Evolutionary conservation across 1,284 basidiomycete species (phyloP).

Genomic region (Tilletiopsis washingtonensis): DNA sequence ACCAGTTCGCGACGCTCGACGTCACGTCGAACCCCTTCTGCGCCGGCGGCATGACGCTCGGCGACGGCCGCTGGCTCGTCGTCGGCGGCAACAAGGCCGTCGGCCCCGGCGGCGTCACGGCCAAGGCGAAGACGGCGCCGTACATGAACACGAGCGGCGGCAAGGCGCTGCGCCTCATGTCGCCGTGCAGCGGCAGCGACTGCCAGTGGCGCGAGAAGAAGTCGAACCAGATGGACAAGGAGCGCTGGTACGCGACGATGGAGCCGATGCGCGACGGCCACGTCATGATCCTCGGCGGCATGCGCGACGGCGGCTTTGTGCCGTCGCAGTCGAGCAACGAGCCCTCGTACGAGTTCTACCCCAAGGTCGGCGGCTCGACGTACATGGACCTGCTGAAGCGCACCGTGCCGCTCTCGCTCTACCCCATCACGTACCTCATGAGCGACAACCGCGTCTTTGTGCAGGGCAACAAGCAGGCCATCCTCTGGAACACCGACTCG

Average conservation of each 20-base stretch:
- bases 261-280: conserved; percentile 29
- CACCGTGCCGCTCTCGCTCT: conserved; percentile 35
- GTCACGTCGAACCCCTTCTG: conserved; percentile 48
- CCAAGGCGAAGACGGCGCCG: conserved; percentile 12
- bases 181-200: conserved; percentile 17
- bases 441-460: conserved; percentile 9
- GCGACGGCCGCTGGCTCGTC: conserved; percentile 47
- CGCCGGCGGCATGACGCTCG: conserved; percentile 44
- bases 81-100: conserved; percentile 48
- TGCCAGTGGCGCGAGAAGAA: conserved; percentile 26
- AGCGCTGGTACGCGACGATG: conserved; percentile 42
- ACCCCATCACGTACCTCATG: conserved; percentile 34
- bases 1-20: conserved; percentile 20
- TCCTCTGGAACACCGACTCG: conserved; percentile 27
- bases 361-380: conserved; percentile 18
- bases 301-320: conserved; percentile 34
- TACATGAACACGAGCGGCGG: conserved; percentile 35
- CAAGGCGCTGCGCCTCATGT: conserved; percentile 23
- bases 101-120: conserved; percentile 31
- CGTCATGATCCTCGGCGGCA: conserved; percentile 33
- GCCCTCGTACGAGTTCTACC: conserved; percentile 39
- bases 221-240: conserved; percentile 21
- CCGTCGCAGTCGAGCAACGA: conserved; percentile 24
- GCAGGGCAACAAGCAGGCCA: conserved; percentile 11
- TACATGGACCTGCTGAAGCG: conserved; percentile 14